phyloP scores from a whole-genome alignment of 805 yeast genomes.

The Wickerhamiella slavikovae region DNA sequence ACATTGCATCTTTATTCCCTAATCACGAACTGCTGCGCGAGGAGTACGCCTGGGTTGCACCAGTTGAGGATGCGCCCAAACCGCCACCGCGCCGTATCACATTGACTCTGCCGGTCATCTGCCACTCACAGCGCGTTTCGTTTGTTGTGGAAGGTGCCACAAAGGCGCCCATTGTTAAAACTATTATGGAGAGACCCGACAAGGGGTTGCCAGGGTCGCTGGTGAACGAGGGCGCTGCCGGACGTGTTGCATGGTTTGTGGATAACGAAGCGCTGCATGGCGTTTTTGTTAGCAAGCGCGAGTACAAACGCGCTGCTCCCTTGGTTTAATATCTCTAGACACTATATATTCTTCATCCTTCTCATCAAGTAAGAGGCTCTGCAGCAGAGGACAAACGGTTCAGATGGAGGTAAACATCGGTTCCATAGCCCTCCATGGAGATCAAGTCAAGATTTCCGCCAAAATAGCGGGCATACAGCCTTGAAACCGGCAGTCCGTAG shows the following conservation, averaged over 20 bases:
- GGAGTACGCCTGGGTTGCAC: conserved; percentile 83
- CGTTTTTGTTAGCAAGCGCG: conserved; percentile 49
- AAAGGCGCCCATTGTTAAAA: conserved; percentile 78
- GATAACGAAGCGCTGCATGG: conserved; percentile 82
- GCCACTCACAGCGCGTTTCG: conserved; percentile 80
- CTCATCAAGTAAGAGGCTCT: conserved; percentile 28
- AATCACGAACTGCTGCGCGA: conserved; percentile 77
- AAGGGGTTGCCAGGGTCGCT: conserved; percentile 86
- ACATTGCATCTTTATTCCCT: conserved; percentile 90
- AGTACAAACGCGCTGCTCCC: conserved; percentile 36
- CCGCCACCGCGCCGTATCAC: conserved; percentile 78
- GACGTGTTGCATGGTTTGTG: conserved; percentile 91
- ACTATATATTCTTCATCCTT: background rate
- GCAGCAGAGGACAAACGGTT: conserved; percentile 54
- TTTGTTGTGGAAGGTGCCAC: conserved; percentile 94
- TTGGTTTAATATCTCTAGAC: conserved; percentile 1
- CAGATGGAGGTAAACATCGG: conserved; percentile 75
- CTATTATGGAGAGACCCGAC: conserved; percentile 91
- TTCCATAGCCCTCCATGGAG: conserved; percentile 87
- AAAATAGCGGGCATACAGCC: conserved; percentile 73
- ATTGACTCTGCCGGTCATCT: conserved; percentile 79
- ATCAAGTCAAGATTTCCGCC: conserved; percentile 79
- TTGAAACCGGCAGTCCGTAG: conserved; percentile 70
- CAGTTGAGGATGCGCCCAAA: conserved; percentile 77
- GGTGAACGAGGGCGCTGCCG: conserved; percentile 92